These are phyloP conservation scores for Polysphondylium violaceum DNA, from an alignment of 78 protist genomes.

Conservation along the genomic window DNA sequence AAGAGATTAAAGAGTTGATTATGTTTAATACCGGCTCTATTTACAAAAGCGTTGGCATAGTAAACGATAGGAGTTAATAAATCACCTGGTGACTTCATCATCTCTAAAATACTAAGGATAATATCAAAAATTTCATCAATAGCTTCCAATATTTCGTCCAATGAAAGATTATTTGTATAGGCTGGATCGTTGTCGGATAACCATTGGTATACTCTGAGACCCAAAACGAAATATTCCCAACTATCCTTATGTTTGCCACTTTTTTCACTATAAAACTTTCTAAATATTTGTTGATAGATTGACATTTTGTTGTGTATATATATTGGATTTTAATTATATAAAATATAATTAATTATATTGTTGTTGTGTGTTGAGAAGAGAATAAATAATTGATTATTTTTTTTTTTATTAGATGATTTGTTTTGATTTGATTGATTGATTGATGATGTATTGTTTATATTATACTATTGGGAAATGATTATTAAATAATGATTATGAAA, in stretches of 20 bases:
- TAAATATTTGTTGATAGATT: slow-evolving; percentile 53
- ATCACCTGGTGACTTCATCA: slow-evolving; percentile 25
- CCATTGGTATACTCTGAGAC: slow-evolving; percentile 63
- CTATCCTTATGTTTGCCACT: slow-evolving; percentile 2
- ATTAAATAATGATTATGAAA: background rate
- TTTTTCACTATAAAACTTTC: slow-evolving; percentile 11
- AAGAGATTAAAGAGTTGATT: slow-evolving; percentile 62
- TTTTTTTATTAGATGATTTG: background rate
- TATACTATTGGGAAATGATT: background rate
- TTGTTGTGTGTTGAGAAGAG: background rate
- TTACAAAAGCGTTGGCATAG: slow-evolving; percentile 61
- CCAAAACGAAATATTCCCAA: slow-evolving; percentile 66
- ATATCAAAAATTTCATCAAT: slow-evolving; percentile 73
- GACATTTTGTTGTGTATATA: background rate
- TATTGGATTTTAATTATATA: background rate
- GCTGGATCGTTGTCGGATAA: slow-evolving; percentile 52
- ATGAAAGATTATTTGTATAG: slow-evolving; percentile 11
- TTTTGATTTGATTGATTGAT: background rate
- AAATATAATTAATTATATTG: background rate
- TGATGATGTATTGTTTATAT: background rate
- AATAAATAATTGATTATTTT: background rate
- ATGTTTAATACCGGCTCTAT: slow-evolving; percentile 69
- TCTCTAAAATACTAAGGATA: slow-evolving; percentile 37
- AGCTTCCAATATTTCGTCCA: slow-evolving; percentile 54
- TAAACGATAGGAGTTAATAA: slow-evolving; percentile 44